These are phyloP conservation scores for Phytophthora hibernalis DNA, from an alignment of 352 stramenopile species.

Conservation along the genomic window DNA sequence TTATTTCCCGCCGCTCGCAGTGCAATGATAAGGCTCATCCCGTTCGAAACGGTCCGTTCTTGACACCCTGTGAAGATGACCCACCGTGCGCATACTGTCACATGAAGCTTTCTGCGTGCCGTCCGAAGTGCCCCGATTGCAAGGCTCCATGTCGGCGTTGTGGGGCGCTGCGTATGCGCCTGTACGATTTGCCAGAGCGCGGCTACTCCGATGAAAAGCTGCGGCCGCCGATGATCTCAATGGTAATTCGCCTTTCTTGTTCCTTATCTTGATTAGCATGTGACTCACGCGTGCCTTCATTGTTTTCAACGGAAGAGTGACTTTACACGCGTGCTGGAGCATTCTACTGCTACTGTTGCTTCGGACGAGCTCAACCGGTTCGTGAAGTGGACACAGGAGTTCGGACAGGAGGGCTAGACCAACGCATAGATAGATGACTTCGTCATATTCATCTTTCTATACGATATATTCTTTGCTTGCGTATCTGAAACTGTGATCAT, in stretches of 20 bases:
- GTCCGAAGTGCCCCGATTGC: conserved; percentile 69
- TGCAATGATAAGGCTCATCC: conserved; percentile 81
- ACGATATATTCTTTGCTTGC: conserved; percentile 34
- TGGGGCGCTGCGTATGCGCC: conserved; percentile 80
- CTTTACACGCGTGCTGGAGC: conserved; percentile 96
- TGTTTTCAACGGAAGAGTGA: conserved; percentile 75
- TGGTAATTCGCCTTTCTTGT: conserved; percentile 52
- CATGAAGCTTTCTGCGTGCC: conserved; percentile 89
- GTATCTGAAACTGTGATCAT: conserved; percentile 6
- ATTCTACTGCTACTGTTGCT: conserved; percentile 96
- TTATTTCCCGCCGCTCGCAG: conserved; percentile 49
- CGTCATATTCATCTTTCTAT: conserved; percentile 33
- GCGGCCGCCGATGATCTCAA: conserved; percentile 85
- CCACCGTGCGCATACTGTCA: conserved; percentile 89
- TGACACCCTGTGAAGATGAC: conserved; percentile 88
- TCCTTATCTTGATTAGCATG: background rate
- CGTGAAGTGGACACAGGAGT: conserved; percentile 98
- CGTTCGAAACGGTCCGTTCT: conserved; percentile 62
- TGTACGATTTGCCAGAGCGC: conserved; percentile 85
- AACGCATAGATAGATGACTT: conserved; percentile 34
- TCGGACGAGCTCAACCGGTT: conserved; percentile 97
- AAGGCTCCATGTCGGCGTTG: conserved; percentile 75
- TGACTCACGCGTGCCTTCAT: conserved; percentile 10
- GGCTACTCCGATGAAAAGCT: conserved; percentile 88
- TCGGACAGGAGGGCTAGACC: conserved; percentile 97